Conservation (phyloP, 148 eudicot species). For the Fagopyrum tataricum region DNA sequence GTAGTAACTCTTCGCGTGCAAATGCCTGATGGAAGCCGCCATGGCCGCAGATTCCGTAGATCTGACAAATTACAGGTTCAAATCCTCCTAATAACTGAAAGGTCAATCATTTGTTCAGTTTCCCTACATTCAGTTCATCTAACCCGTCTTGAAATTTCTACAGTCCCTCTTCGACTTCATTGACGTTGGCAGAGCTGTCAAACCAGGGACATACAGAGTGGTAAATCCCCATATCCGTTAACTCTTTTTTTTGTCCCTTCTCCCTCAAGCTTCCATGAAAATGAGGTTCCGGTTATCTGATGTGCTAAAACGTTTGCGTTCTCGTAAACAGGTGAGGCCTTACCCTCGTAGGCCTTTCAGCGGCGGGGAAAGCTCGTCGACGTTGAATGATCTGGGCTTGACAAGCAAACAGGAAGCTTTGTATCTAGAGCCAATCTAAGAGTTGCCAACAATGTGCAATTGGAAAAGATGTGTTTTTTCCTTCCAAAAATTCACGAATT, state of each 20-base stretch:
- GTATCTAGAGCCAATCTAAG: slow-evolving; percentile 68
- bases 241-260: too few species aligned
- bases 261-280: not conserved
- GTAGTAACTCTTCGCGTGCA: slow-evolving; percentile 78
- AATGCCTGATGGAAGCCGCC: slow-evolving; percentile 94
- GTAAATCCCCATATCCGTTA: slow-evolving; percentile 27
- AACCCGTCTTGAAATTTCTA: slow-evolving; percentile 16
- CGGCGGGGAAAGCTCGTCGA: slow-evolving; percentile 50
- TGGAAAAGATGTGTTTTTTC: slow-evolving; percentile 8
- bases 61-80: slow-evolving; percentile 82
- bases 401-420: slow-evolving; percentile 96
- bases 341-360: slow-evolving; percentile 85
- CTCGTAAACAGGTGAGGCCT: slow-evolving; percentile 67
- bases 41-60: slow-evolving; percentile 71
- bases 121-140: slow-evolving; percentile 11
- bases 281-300: too few species aligned
- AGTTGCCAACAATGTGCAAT: not conserved
- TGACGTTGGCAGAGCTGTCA: slow-evolving; percentile 73
- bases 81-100: not conserved
- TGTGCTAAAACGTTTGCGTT: not conserved
- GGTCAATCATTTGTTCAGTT: not conserved
- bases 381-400: slow-evolving; percentile 68
- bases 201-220: slow-evolving; percentile 85
- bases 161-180: slow-evolving; percentile 89
- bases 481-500: not conserved